Base-by-base conservation (phyloP, 2,329 filamentous ascomycete genomes). In the Zymoseptoria ardabiliae region DNA sequence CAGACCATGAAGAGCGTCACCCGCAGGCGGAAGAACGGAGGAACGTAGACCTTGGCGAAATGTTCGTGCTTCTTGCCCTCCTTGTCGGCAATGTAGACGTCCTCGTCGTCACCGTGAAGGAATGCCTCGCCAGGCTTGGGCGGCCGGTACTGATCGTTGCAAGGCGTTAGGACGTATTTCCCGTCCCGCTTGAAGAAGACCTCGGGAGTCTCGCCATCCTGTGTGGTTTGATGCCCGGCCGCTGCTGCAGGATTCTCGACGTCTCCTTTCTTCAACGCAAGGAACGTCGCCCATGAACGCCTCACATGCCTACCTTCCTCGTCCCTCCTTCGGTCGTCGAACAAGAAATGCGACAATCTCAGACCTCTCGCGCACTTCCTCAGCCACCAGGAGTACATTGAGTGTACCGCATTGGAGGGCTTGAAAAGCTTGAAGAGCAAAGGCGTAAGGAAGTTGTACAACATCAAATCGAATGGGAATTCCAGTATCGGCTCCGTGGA, bases 361-460 rank as follows among this genome's bases (percentile, higher is more conserved):
- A 99, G 78, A 49, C 81, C 78, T 55, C 90, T 82, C 11, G 92
- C 94, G 71, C 92, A 96, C 67, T 84, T 85, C 66, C 88, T 87
- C 77, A 99, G 96, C 91, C 94, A 99, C 93, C 93, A 97, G 7
- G 86, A 87, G 72, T 96, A 99, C 80, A 97, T 87, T 57, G 82
- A 79, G 66, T 96, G 89, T 2, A 99, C 78, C 0, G 85, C 88
- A 70, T 96, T 89, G 55, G 90, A 91, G 1, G 93, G 92, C 71
- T 89, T 90, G 74, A 96, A 87, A 67, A 91, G 86, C 67, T 85
- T 88, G 66, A 97, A 85, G 11, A 92, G 86, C 54, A 96, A 77
- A 0, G 94, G 94, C 80, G 97, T 94, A 53, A 97, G 78, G 72
- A 97, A 96, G 74, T 97, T 97, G 81, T 97, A 99, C 72, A 97